A percentile compares a stretch with the other conserved stretches of the same genome.
Conservation (phyloP, 176 grass and related monocot species). For the Secale cereale region DNA sequence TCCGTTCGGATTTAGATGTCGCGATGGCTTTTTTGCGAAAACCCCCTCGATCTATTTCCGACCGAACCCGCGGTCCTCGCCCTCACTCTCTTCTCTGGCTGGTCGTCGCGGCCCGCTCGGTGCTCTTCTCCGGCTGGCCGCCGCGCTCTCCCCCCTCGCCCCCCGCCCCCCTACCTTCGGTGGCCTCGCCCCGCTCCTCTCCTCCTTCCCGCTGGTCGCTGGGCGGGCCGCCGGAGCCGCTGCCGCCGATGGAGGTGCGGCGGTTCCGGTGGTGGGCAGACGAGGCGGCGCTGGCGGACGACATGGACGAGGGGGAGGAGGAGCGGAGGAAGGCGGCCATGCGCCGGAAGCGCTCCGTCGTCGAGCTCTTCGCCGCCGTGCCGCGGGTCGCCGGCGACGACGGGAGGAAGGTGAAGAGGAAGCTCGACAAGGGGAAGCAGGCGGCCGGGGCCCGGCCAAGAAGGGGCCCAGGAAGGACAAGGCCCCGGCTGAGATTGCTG, state of each 20-base stretch:
- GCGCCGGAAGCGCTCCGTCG: conserved; percentile 48
- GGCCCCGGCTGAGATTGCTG: not conserved
- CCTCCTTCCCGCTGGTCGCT: conserved; percentile 55
- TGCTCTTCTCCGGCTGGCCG: too few species aligned
- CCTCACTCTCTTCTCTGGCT: too few species aligned
- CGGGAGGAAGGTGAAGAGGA: not conserved
- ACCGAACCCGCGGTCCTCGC: too few species aligned
- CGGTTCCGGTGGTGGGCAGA: conserved; percentile 49
- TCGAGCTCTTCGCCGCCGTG: conserved; percentile 49
- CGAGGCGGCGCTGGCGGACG: conserved; percentile 24
- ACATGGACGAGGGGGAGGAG: conserved; percentile 31
- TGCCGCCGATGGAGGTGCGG: conserved; percentile 46
- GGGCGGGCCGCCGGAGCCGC: conserved; percentile 20
- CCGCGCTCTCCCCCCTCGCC: too few species aligned
- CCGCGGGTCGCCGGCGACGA: conserved; percentile 24
- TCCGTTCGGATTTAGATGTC: too few species aligned
- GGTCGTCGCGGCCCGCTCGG: too few species aligned
- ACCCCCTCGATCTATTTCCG: too few species aligned
- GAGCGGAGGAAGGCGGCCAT: conserved; percentile 46
- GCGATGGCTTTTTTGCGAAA: too few species aligned
- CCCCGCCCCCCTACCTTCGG: too few species aligned
- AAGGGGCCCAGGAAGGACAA: conserved; percentile 14
- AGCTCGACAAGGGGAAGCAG: not conserved
- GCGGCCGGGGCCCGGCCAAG: not conserved
- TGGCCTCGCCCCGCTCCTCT: too few species aligned